Conservation (phyloP, 306 rosid genomes). For the apple (Malus domestica) region ASM211411v1 NC_041805.1:9572501-9573000, state of each 20-base stretch:
- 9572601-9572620: no score
- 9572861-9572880: neutral
- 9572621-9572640: no score
- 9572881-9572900: conserved; percentile 22
- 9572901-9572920: neutral
- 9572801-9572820: conserved; percentile 13
- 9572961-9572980: neutral
- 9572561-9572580: no score
- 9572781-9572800: conserved; percentile 11
- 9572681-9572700: neutral
- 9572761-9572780: conserved; percentile 23
- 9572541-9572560: no score
- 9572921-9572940: neutral
- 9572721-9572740: neutral
- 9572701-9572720: neutral
- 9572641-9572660: neutral
- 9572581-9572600: no score
- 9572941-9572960: neutral
- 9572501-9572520: no score
- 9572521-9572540: no score
- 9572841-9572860: conserved; percentile 23
- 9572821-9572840: conserved; percentile 23
- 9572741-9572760: conserved; percentile 32
- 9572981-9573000: no score
- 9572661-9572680: neutral